Percentiles rank a stretch among this genome's conserved stretches.
These are phyloP conservation scores for Fusarium bactridioides DNA, from an alignment of 2,329 filamentous ascomycete genomes.

Conservation along the genomic window DNA sequence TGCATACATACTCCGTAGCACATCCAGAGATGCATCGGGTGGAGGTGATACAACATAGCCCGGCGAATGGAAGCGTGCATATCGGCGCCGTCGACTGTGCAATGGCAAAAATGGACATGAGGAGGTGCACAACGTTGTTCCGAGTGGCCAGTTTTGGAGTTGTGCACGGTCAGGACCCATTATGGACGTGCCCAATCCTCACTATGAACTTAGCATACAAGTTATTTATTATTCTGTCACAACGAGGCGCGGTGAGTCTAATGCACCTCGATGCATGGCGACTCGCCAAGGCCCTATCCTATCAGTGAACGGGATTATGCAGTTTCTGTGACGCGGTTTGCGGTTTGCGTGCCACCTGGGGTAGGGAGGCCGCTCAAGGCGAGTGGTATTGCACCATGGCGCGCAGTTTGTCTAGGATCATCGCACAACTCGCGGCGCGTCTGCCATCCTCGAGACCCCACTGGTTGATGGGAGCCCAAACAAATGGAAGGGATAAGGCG, in stretches of 20 bases:
- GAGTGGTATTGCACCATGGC: slow-evolving; percentile 36
- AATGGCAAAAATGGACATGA: slow-evolving; percentile 1
- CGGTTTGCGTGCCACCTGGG: slow-evolving; percentile 43
- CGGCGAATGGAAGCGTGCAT: slow-evolving; percentile 45
- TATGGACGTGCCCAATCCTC: slow-evolving; percentile 21
- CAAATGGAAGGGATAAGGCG: slow-evolving; percentile 32
- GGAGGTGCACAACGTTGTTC: slow-evolving; percentile 36
- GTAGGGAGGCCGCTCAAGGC: slow-evolving; percentile 31
- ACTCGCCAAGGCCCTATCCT: slow-evolving; percentile 36
- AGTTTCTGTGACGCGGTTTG: slow-evolving; percentile 46
- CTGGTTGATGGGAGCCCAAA: slow-evolving; percentile 29
- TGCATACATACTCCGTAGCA: slow-evolving; percentile 37
- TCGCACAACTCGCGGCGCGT: slow-evolving; percentile 40
- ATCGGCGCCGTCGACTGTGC: slow-evolving; percentile 29
- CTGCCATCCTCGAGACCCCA: slow-evolving; percentile 34
- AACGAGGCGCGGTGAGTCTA: slow-evolving; percentile 32
- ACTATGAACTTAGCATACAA: slow-evolving; percentile 12
- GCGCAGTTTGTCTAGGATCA: slow-evolving; percentile 32
- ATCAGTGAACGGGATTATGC: slow-evolving; percentile 47
- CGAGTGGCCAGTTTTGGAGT: slow-evolving; percentile 37
- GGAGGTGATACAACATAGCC: slow-evolving; percentile 43
- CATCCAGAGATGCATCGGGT: slow-evolving; percentile 32
- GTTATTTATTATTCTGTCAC: slow-evolving; percentile 24
- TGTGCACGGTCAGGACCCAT: slow-evolving; percentile 37
- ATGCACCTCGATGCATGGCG: slow-evolving; percentile 31